Conservation (phyloP, 306 rosid genomes). For the Acacia acuminata region DNA sequence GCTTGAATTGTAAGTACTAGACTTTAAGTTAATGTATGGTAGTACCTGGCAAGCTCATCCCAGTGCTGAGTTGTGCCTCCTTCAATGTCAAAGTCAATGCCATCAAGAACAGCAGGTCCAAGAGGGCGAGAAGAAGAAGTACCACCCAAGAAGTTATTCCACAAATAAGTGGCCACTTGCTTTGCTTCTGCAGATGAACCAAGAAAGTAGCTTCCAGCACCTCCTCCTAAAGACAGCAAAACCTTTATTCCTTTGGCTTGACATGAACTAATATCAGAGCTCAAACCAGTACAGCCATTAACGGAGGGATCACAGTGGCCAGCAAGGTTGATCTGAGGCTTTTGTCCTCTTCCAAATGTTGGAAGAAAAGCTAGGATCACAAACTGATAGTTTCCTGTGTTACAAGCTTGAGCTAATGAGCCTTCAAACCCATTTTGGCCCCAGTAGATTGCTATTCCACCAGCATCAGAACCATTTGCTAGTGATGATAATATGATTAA, state of each 20-base stretch:
- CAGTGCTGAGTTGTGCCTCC: slow-evolving; percentile 36
- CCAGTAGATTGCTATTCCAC: slow-evolving; percentile 45
- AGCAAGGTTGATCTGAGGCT: slow-evolving; percentile 42
- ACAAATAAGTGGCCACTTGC: slow-evolving; percentile 42
- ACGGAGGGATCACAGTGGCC: slow-evolving; percentile 44
- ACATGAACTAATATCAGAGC: slow-evolving; percentile 38
- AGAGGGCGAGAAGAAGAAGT: slow-evolving; percentile 45
- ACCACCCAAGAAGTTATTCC: slow-evolving; percentile 53
- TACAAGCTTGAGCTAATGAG: slow-evolving; percentile 33
- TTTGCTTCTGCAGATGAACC: slow-evolving; percentile 36
- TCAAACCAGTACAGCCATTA: slow-evolving; percentile 31
- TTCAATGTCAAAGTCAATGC: slow-evolving; percentile 45
- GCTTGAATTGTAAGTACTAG: neutral
- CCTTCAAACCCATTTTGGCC: slow-evolving; percentile 46
- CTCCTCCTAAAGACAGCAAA: slow-evolving; percentile 51
- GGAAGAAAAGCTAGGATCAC: slow-evolving; percentile 44
- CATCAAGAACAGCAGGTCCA: slow-evolving; percentile 49
- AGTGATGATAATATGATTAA: slow-evolving; percentile 29
- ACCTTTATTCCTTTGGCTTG: slow-evolving; percentile 49
- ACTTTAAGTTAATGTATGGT: neutral
- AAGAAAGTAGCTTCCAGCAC: slow-evolving; percentile 38
- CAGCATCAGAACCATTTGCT: slow-evolving; percentile 34
- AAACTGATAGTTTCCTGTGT: slow-evolving; percentile 39
- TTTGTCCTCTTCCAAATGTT: slow-evolving; percentile 46
- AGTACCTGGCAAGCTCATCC: slow-evolving; percentile 41